A percentile compares a stretch with the other conserved stretches of the same genome.
phyloP scores from a whole-genome alignment of 139 green algal genomes.

The Chlamydomonas sphaeroides region DNA sequence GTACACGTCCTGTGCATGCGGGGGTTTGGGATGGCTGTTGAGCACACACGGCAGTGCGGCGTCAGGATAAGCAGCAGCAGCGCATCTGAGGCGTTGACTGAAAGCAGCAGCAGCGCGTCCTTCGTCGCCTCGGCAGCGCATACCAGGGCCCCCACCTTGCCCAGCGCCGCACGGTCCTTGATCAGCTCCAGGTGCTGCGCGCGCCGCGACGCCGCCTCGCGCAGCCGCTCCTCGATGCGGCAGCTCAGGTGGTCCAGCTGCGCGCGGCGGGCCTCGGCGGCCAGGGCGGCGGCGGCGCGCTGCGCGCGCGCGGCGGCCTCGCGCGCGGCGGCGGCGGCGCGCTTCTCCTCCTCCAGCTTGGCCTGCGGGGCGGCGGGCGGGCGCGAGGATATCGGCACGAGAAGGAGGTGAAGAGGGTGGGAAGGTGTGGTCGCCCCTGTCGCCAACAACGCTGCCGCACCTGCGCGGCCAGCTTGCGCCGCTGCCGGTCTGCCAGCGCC shows the following conservation, averaged over 20 bases:
- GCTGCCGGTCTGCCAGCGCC: slow-evolving; percentile 19
- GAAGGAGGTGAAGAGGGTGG: not conserved
- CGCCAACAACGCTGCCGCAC: no score
- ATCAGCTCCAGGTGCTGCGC: slow-evolving; percentile 68
- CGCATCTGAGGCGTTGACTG: no score
- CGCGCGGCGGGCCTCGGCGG: slow-evolving; percentile 46
- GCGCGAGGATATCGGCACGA: not conserved
- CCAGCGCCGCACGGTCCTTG: slow-evolving; percentile 63
- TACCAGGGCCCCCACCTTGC: slow-evolving; percentile 38
- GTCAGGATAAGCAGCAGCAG: no score
- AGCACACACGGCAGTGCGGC: no score
- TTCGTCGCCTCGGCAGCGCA: no score
- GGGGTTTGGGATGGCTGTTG: no score
- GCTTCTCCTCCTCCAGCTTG: slow-evolving; percentile 65
- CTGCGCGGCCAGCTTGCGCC: slow-evolving; percentile 28
- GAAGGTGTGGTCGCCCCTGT: no score
- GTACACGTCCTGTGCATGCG: slow-evolving; percentile 12
- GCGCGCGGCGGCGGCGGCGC: slow-evolving; percentile 49
- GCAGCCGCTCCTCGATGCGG: slow-evolving; percentile 60
- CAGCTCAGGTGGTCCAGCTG: slow-evolving; percentile 21
- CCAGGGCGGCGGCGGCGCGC: slow-evolving; percentile 41
- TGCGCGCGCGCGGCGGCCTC: slow-evolving; percentile 49
- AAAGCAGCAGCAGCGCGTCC: no score
- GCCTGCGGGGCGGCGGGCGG: slow-evolving; percentile 32
- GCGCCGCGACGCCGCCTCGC: slow-evolving; percentile 57